phyloP scores from a whole-genome alignment of 495 filamentous ascomycete genomes.

The Aspergillus sparsus region DNA sequence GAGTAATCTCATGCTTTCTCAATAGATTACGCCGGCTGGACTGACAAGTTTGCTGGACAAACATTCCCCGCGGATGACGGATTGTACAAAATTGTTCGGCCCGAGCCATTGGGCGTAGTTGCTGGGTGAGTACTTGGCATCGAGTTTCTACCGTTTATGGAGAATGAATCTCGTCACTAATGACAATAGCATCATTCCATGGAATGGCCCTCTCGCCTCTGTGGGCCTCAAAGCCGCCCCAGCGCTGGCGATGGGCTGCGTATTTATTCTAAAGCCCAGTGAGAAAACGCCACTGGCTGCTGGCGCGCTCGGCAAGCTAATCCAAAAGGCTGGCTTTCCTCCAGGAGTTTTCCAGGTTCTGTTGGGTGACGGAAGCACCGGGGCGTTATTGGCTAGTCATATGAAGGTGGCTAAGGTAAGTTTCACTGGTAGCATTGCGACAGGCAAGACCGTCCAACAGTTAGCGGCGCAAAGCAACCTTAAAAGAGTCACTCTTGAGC shows the following conservation, averaged over 20 bases:
- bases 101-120: slow-evolving; percentile 83
- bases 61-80: slow-evolving; percentile 76
- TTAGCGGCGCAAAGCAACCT: slow-evolving; percentile 2
- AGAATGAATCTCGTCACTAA: not conserved
- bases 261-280: slow-evolving; percentile 83
- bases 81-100: slow-evolving; percentile 92
- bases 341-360: slow-evolving; percentile 85
- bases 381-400: slow-evolving; percentile 86
- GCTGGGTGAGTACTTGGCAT: slow-evolving; percentile 51
- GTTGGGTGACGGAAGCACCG: slow-evolving; percentile 66
- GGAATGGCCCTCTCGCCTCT: slow-evolving; percentile 96
- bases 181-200: slow-evolving; percentile 75
- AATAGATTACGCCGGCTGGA: slow-evolving; percentile 46
- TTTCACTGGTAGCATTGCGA: slow-evolving; percentile 89
- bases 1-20: no score
- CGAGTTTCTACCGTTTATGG: not conserved
- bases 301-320: slow-evolving; percentile 85
- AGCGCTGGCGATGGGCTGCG: slow-evolving; percentile 85
- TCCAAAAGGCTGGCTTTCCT: slow-evolving; percentile 84
- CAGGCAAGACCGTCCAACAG: slow-evolving; percentile 48
- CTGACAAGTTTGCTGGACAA: slow-evolving; percentile 48
- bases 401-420: slow-evolving; percentile 81
- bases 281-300: slow-evolving; percentile 87
- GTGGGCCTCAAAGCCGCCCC: slow-evolving; percentile 89
- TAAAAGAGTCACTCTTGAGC: slow-evolving; percentile 42